phyloP scores from a whole-genome alignment of 345 rosid genomes.

The Chamaenerion angustifolium region DNA sequence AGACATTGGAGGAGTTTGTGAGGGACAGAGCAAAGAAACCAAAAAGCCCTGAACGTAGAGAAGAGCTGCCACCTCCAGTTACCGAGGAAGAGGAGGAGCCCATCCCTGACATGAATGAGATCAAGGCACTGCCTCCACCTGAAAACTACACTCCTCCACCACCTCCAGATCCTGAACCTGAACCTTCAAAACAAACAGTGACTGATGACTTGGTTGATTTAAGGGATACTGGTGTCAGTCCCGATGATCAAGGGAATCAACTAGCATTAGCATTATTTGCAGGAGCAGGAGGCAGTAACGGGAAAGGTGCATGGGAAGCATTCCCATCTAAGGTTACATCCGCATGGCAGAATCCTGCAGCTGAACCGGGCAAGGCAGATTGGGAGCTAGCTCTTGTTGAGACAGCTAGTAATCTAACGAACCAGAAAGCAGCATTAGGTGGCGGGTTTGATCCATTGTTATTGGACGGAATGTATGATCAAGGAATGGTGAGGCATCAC shows the following conservation, averaged over 20 bases:
- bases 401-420: slow-evolving; percentile 57
- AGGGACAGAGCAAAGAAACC: slow-evolving; percentile 56
- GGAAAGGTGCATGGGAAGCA: slow-evolving; percentile 53
- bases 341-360: slow-evolving; percentile 77
- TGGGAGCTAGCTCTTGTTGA: slow-evolving; percentile 94
- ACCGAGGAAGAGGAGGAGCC: slow-evolving; percentile 27
- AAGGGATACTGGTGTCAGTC: slow-evolving; percentile 52
- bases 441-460: slow-evolving; percentile 78
- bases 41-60: slow-evolving; percentile 50
- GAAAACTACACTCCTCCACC: slow-evolving; percentile 19
- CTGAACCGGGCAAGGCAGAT: slow-evolving; percentile 75
- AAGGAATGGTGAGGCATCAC: slow-evolving; percentile 81
- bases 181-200: slow-evolving; percentile 29
- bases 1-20: slow-evolving; percentile 69
- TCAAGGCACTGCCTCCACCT: slow-evolving; percentile 75
- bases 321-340: slow-evolving; percentile 56
- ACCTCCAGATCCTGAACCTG: slow-evolving; percentile 46
- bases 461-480: slow-evolving; percentile 89
- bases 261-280: slow-evolving; percentile 75
- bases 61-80: slow-evolving; percentile 30
- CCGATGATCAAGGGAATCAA: slow-evolving; percentile 84
- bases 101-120: slow-evolving; percentile 52
- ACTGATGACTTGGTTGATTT: slow-evolving; percentile 64
- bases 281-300: slow-evolving; percentile 24
- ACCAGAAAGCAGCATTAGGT: slow-evolving; percentile 55